Evolutionary conservation across 2,329 filamentous ascomycete genomes (phyloP).

Genomic region (Exophiala viscosa): DNA sequence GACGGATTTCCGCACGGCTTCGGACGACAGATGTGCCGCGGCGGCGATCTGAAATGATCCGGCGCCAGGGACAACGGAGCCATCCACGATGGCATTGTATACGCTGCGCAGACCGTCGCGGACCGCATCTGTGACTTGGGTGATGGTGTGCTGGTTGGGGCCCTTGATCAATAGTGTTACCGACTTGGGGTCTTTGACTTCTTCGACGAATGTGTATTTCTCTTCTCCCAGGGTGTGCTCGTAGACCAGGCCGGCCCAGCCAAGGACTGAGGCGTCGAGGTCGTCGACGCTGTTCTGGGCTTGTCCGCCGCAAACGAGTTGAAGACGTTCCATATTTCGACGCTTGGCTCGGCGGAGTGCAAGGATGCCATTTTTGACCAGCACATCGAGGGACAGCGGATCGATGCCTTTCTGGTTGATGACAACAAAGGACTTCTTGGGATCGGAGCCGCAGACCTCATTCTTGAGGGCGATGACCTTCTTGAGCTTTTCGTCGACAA

Average conservation of each 20-base stretch:
- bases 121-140: slow-evolving; percentile 93
- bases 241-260: slow-evolving; percentile 94
- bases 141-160: slow-evolving; percentile 93
- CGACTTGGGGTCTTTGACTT: slow-evolving; percentile 97
- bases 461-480: slow-evolving; percentile 99
- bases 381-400: slow-evolving; percentile 87
- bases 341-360: slow-evolving; percentile 92
- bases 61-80: slow-evolving; percentile 87
- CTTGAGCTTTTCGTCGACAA: slow-evolving; percentile 92
- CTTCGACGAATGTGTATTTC: slow-evolving; percentile 98
- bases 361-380: slow-evolving; percentile 97
- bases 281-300: slow-evolving; percentile 98
- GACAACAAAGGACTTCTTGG: slow-evolving; percentile 93
- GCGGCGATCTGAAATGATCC: slow-evolving; percentile 96
- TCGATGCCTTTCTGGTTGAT: slow-evolving; percentile 99
- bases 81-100: slow-evolving; percentile 99
- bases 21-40: slow-evolving; percentile 79
- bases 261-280: slow-evolving; percentile 77
- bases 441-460: slow-evolving; percentile 88
- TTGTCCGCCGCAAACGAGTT: slow-evolving; percentile 85
- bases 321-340: slow-evolving; percentile 97
- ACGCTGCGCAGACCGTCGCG: slow-evolving; percentile 92
- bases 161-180: slow-evolving; percentile 98
- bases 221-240: slow-evolving; percentile 97
- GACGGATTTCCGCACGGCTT: slow-evolving; percentile 80